Evolutionary conservation across 371 early-diverging fungal species (phyloP), one percentile per base, ranked within the genome.

Genomic region (Chytridium lagenaria): DNA sequence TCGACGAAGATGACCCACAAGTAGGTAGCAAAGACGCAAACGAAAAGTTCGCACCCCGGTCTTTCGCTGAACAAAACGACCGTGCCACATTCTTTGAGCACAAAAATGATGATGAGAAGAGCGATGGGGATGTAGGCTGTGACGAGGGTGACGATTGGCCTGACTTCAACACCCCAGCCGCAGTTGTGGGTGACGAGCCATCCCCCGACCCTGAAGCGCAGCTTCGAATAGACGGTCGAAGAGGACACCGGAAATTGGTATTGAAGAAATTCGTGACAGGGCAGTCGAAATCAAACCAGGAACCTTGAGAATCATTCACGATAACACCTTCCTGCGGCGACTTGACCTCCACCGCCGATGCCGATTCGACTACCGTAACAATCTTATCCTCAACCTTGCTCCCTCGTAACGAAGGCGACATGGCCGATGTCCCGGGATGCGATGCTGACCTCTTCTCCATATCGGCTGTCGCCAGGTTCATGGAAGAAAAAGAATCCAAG

Each of bases 201-300:
- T 2, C 30, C 31, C 2, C 15, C 44, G 52, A 33, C n/a, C 51
- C 33, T 31, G n/a, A n/a, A n/a, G n/a, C n/a, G n/a, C n/a, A n/a
- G n/a, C 30, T 33, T 30, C 15, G 15, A 19, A 33, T 7, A 3
- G 68, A 37, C 51, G 51, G 52, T 50, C 30, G 19, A 1, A 52
- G 30, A 37, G 68, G 51, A 51, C 7, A 16, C 40, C 39, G 39
- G 34, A 70, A 70, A 57, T 70, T 26, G 36, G 26, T 7, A 7
- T 12, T 36, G 50, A 63, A 70, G 64, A 63, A 70, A 1, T 38
- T 44, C 30, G 51, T 57, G 7, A 70, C 44, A 26, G 71, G 71
- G 71, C 71, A 70, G 2, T 49, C 50, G 34, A 63, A 68, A 28
- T 68, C 67, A 23, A n/a, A 38, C 12, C 49, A n/a, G 22, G 67